Evolutionary conservation across 2,329 filamentous ascomycete species (phyloP), one percentile per base, ranked within the genome.

Genomic region (Zymoseptoria crescenta): DNA sequence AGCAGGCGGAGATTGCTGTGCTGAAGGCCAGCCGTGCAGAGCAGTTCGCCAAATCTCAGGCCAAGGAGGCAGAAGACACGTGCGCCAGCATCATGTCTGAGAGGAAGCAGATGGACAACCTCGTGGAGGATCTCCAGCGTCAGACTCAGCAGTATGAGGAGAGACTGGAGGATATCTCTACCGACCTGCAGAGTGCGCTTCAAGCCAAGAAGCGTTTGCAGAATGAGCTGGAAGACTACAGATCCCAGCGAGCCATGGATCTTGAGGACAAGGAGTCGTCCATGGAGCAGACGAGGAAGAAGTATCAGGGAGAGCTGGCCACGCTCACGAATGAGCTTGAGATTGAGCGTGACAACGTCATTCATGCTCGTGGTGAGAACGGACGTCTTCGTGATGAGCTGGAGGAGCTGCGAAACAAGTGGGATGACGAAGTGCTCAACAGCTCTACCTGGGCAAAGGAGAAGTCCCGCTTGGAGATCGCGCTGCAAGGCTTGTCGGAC

Each of bases 401-500:
- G 24, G 94, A 99, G 68, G 91, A 96, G 68, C 82, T 97, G 59
- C 86, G 94, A 65, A 91, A 87, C 67, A 97, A 97, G 77, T 97
- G 94, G 93, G 94, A 99, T 69, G 91, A 97, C 68, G 93, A 99
- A 75, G 91, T 97, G 9, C 84, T 97, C 67, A 97, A 97, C 76
- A 96, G 91, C 74, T 96, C 91, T 16, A 96, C 93, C 0, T 97
- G 94, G 92, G 92, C 92, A 10, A 99, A 99, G 78, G 93, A 99
- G 77, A 97, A 97, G 79, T 83, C 91, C 16, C 87, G 93, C 16
- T 81, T 99, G 49, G 93, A 97, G 73, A 85, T 91, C 61, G 95
- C 91, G 4, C 80, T 99, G 57, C 86, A 93, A 55, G 91, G 96
- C 72, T 83, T 97, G 30, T 88, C 89, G 9, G 87, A 89, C 54